Evolutionary conservation across 352 stramenopile genomes (phyloP), one percentile per base, ranked within the genome.

Genomic region (Globisporangium apiculatum): DNA sequence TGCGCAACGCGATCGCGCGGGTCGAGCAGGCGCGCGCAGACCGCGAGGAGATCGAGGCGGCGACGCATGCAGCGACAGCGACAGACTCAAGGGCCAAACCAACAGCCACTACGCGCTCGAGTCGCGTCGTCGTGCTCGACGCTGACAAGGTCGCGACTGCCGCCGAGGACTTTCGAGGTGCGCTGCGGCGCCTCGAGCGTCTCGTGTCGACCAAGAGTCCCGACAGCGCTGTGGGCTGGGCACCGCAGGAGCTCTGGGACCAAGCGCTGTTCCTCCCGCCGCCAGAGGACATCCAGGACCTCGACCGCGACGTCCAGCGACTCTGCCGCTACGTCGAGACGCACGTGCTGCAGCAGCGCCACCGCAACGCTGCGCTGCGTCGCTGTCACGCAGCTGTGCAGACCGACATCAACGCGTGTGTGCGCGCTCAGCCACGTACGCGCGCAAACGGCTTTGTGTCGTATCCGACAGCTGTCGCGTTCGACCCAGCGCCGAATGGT

Each of bases 231-330:
- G 59, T 79, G 7, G 75, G 75, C 3, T 85, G 75, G 75, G 71
- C 77, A 6, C 53, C 70, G 1, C 70, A 77, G 11, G 68, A 76
- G 45, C 58, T 85, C 11, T 85, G 75, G 75, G 72, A 85, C 43
- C 72, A 81, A 67, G 75, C 75, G 24, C 71, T 85, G 10, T 85
- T 85, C 63, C 78, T 85, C 24, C 75, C 75, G 5, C 66, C 71
- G 5, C 62, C 69, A 11, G 75, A 85, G 61, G 70, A 83, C 46
- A 56, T 83, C 7, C 68, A 77, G 47, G 75, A 85, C 37, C 55
- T 85, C 24, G 71, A 76, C 38, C 43, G 62, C 6, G 66, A 79
- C 35, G 60, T 85, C 1, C 63, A 71, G 37, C 53, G 64, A 4
- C 57, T 85, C 10, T 71, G 69, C 53, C 40, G 42, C 1, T 53